Conservation (phyloP, 2,329 filamentous ascomycete species). For the Penicillium glabrum region DNA sequence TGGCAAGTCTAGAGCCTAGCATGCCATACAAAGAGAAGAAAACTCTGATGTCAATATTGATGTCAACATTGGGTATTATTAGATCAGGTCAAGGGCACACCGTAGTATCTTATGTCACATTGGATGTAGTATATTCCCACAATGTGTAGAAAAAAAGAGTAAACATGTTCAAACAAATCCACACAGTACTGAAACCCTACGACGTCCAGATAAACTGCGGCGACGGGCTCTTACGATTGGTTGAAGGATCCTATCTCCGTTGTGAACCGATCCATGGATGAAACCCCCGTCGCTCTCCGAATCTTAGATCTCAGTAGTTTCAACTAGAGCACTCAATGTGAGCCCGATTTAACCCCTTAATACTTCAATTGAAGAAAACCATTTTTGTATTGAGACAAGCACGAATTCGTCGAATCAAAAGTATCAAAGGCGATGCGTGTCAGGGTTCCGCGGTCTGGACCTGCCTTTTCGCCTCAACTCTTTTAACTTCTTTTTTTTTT, state of each 20-base stretch:
- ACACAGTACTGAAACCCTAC: not conserved
- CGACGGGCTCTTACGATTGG: constrained; percentile 2
- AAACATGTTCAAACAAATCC: not conserved
- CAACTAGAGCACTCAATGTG: no score
- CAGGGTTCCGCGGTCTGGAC: constrained; percentile 12
- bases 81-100: not conserved
- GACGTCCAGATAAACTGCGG: constrained; percentile 10
- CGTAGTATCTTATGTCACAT: not conserved
- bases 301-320: not conserved
- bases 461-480: constrained; percentile 16
- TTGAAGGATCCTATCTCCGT: constrained; percentile 3
- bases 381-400: not conserved
- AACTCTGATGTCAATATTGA: no score
- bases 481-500: constrained; percentile 1
- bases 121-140: not conserved
- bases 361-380: not conserved
- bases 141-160: not conserved
- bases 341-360: no score
- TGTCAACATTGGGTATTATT: not conserved
- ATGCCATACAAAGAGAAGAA: no score
- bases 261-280: constrained; percentile 9
- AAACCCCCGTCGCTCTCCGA: not conserved
- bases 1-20: no score
- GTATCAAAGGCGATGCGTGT: not conserved
- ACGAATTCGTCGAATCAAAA: not conserved